Base-by-base conservation (phyloP, 495 filamentous ascomycete genomes). In the Aspergillus bridgeri region DNA sequence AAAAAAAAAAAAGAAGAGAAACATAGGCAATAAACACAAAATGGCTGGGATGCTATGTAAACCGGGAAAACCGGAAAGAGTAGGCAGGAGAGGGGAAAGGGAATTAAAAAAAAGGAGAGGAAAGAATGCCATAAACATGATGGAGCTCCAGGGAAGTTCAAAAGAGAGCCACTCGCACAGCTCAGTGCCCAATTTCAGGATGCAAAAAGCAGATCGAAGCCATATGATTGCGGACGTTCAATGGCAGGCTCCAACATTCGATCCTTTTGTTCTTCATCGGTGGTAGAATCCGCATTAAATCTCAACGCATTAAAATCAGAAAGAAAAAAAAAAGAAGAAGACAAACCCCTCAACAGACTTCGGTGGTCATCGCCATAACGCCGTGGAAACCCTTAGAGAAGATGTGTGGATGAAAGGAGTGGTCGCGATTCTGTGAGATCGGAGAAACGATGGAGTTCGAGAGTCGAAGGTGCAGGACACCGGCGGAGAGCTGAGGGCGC, bases 141-240 rank as follows among this genome's bases (percentile, higher is more conserved):
- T 76, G 72, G 22, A 78, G n/a, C 25, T n/a, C 78, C 57, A 84
- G 22, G 23, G 29, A 42, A 9, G 17, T 51, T 15, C 20, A 54
- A 43, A 22, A 19, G 17, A 51, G 24, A 18, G 51, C 44, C 22
- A 38, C n/a, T 22, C 48, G 43, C 22, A 48, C 17, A 45, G 17
- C 44, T 21, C 48, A 25, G 8, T 23, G 25, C 33, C 33, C 33
- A 11, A 38, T 38, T 33, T 56, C 45, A 54, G 50, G 43, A 52
- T 54, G 33, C 33, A 38, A 2, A 42, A 56, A 56, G 56, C 61
- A 66, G 64, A 61, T 58, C 60, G 57, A 63, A 52, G 58, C 60
- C 60, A 48, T 51, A 57, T 51, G 58, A 57, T 46, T 59, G 33
- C 42, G 53, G 25, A 58, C 33, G 46, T 42, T 47, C 51, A 53